Percentiles rank a stretch among this genome's conserved stretches.
Conservation (phyloP, 306 rosid species). For the Rubus idaeus region DNA sequence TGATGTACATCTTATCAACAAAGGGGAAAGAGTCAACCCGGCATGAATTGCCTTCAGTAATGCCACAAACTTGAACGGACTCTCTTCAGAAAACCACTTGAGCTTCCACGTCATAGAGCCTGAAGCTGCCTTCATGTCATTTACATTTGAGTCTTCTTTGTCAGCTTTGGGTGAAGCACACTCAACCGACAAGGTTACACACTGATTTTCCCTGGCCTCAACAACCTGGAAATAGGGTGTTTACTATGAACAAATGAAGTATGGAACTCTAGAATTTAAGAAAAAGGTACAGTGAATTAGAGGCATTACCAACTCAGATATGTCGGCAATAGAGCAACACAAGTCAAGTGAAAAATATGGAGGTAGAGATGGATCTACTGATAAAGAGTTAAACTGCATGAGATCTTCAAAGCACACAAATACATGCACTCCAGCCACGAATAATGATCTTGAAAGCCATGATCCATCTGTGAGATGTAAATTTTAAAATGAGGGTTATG, state of each 20-base stretch:
- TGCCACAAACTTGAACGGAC: slow-evolving; percentile 63
- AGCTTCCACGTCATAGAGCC: slow-evolving; percentile 59
- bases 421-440: slow-evolving; percentile 61
- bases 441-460: slow-evolving; percentile 79
- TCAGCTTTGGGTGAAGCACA: slow-evolving; percentile 39
- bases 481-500: neutral
- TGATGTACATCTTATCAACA: slow-evolving; percentile 53
- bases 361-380: slow-evolving; percentile 42
- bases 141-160: slow-evolving; percentile 20
- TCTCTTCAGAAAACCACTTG: slow-evolving; percentile 64
- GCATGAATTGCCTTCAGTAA: slow-evolving; percentile 76
- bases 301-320: slow-evolving; percentile 67
- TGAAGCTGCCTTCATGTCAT: slow-evolving; percentile 30
- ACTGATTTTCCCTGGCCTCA: slow-evolving; percentile 42
- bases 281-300: slow-evolving; percentile 1
- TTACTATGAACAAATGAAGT: neutral
- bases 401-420: slow-evolving; percentile 78
- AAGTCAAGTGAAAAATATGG: slow-evolving; percentile 71
- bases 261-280: neutral
- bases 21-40: slow-evolving; percentile 39
- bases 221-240: slow-evolving; percentile 48
- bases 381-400: slow-evolving; percentile 54
- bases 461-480: slow-evolving; percentile 47
- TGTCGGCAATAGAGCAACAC: slow-evolving; percentile 60
- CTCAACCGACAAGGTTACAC: slow-evolving; percentile 54